A percentile compares a stretch with the other conserved stretches of the same genome.
Conservation (phyloP, 306 rosid species). For the Rosa chinensis region DNA sequence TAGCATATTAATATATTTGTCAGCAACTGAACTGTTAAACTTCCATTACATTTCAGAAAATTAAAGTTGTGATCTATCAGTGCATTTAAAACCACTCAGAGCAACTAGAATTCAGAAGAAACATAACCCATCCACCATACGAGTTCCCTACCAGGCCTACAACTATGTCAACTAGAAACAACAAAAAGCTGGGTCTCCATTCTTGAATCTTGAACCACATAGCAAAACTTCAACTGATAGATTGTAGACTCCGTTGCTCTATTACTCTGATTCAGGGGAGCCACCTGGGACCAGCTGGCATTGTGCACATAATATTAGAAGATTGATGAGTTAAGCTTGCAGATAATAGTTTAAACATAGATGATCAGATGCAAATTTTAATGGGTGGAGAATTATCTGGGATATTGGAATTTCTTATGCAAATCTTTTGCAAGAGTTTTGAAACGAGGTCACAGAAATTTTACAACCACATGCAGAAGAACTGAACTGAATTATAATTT, state of each 20-base stretch:
- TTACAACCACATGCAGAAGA: background rate
- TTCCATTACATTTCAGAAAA: background rate
- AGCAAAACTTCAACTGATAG: too few species aligned
- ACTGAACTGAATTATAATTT: background rate
- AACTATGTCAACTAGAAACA: slow-evolving; percentile 25
- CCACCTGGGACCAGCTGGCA: slow-evolving; percentile 88
- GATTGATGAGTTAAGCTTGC: background rate
- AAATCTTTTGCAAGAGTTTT: background rate
- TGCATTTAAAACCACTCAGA: background rate
- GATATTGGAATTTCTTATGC: background rate
- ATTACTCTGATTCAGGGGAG: slow-evolving; percentile 78
- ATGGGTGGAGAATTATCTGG: background rate
- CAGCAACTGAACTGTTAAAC: background rate
- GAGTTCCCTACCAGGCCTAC: slow-evolving; percentile 19
- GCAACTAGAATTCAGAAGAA: background rate
- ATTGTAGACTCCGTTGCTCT: background rate
- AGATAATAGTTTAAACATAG: background rate
- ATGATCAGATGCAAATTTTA: background rate
- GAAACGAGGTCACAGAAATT: background rate
- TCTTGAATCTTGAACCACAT: too few species aligned
- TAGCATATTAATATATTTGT: background rate
- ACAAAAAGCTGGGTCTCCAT: slow-evolving; percentile 4
- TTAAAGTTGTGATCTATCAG: background rate
- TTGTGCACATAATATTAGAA: slow-evolving; percentile 12
- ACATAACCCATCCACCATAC: too few species aligned